A percentile compares a stretch with the other conserved stretches of the same genome.
These are phyloP conservation scores for Orbilia ellipsospora DNA, from an alignment of 2,329 filamentous ascomycete species.

Conservation along the genomic window DNA sequence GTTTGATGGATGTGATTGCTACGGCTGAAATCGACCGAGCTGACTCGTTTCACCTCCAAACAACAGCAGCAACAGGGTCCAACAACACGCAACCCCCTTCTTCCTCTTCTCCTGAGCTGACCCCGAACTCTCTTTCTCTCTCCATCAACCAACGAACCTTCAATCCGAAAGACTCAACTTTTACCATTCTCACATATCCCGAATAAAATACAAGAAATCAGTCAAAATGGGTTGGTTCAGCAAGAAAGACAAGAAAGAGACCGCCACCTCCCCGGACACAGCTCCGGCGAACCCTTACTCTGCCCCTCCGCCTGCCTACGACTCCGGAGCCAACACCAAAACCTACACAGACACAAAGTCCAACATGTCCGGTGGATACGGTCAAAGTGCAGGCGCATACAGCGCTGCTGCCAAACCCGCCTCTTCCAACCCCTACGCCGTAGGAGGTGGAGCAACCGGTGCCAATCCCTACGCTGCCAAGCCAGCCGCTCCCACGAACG, in stretches of 20 bases:
- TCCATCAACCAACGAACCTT: background rate
- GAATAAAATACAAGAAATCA: constrained; percentile 1
- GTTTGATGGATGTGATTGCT: background rate
- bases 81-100: constrained; percentile 28
- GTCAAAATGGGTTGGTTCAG: constrained; percentile 45
- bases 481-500: background rate
- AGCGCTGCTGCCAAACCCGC: constrained; percentile 13
- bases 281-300: constrained; percentile 35
- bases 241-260: constrained; percentile 30
- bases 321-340: constrained; percentile 18
- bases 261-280: constrained; percentile 29
- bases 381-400: constrained; percentile 24
- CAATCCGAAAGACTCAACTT: background rate
- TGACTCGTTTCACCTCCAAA: constrained; percentile 19
- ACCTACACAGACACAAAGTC: constrained; percentile 40
- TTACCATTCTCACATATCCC: constrained; percentile 7
- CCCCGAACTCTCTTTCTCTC: background rate
- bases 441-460: background rate
- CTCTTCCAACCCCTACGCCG: constrained; percentile 28
- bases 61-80: constrained; percentile 29
- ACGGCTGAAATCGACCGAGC: constrained; percentile 44
- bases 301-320: constrained; percentile 31
- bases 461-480: constrained; percentile 1
- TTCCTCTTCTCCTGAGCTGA: background rate
- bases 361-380: constrained; percentile 39